These are phyloP conservation scores for Saccharomycopsis fibuligera DNA, from an alignment of 805 yeast genomes.

Conservation along the genomic window DNA sequence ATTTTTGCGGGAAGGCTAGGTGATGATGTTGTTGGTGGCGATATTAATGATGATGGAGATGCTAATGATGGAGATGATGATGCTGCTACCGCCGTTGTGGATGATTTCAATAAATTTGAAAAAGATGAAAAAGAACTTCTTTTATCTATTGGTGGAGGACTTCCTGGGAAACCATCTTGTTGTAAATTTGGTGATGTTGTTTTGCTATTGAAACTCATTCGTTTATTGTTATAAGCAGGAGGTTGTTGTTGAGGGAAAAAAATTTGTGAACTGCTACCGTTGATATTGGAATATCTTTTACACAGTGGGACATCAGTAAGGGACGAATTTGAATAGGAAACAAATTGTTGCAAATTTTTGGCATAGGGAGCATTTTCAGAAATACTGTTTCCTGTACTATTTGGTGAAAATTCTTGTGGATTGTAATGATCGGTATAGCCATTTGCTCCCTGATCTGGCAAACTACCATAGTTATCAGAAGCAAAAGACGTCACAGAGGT, in stretches of 20 bases:
- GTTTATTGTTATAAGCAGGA: not conserved
- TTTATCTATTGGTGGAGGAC: not conserved
- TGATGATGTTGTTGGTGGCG: too few species aligned
- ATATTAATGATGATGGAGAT: too few species aligned
- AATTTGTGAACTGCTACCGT: not conserved
- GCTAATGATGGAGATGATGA: not conserved
- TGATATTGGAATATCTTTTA: too few species aligned
- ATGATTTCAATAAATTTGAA: not conserved
- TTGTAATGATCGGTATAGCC: not conserved
- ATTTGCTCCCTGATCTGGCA: too few species aligned
- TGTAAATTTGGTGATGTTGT: not conserved
- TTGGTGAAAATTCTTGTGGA: too few species aligned
- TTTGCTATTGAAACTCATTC: not conserved
- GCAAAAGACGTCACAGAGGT: slow-evolving; percentile 18
- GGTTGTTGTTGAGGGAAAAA: slow-evolving; percentile 19
- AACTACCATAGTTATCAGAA: too few species aligned
- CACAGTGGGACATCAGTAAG: not conserved
- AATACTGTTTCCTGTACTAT: not conserved
- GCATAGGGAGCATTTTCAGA: slow-evolving; percentile 3
- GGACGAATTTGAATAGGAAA: not conserved
- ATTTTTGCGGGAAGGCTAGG: too few species aligned
- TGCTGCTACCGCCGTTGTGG: not conserved
- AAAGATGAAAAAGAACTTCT: not conserved
- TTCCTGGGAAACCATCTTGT: not conserved
- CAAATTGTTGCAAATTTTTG: slow-evolving; percentile 4